Conservation (phyloP, 768 basidiomycete species). For the Mycena galopus region DNA sequence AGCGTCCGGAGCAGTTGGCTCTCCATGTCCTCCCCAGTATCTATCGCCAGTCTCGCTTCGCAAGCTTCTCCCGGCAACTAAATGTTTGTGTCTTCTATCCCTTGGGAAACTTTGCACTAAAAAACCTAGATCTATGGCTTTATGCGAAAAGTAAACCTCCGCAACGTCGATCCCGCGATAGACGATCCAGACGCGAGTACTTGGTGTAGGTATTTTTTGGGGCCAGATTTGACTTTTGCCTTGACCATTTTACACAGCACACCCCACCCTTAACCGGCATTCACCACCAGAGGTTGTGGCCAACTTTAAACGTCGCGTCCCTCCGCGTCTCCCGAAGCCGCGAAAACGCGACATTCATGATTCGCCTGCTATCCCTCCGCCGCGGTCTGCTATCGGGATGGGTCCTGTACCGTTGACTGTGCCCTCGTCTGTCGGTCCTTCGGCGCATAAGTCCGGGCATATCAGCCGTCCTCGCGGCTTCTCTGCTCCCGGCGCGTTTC, state of each 20-base stretch:
- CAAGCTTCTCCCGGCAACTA: constrained; percentile 96
- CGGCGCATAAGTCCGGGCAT: constrained; percentile 57
- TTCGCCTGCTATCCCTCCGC: constrained; percentile 77
- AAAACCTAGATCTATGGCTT: constrained; percentile 91
- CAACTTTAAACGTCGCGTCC: constrained; percentile 95
- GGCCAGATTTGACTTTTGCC: constrained; percentile 28
- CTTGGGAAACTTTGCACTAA: constrained; percentile 38
- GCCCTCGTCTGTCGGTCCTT: constrained; percentile 61
- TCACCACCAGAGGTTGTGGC: constrained; percentile 92
- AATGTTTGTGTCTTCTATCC: constrained; percentile 74
- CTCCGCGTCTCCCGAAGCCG: constrained; percentile 91
- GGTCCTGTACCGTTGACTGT: constrained; percentile 76
- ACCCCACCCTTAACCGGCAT: constrained; percentile 91
- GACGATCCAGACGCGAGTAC: constrained; percentile 97
- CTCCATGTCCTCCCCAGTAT: constrained; percentile 94
- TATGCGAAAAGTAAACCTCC: constrained; percentile 97
- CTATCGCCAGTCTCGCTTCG: constrained; percentile 96
- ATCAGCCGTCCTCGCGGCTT: constrained; percentile 81
- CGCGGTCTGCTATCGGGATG: constrained; percentile 81
- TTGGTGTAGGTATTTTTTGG: constrained; percentile 80
- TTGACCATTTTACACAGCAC: constrained; percentile 64
- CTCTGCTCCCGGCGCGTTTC: constrained; percentile 86
- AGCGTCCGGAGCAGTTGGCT: constrained; percentile 92
- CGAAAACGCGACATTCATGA: constrained; percentile 84
- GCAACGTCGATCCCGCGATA: constrained; percentile 94